Evolutionary conservation across 495 filamentous ascomycete genomes (phyloP), one percentile per base, ranked within the genome.

Genomic region (Annulohypoxylon nitens): DNA sequence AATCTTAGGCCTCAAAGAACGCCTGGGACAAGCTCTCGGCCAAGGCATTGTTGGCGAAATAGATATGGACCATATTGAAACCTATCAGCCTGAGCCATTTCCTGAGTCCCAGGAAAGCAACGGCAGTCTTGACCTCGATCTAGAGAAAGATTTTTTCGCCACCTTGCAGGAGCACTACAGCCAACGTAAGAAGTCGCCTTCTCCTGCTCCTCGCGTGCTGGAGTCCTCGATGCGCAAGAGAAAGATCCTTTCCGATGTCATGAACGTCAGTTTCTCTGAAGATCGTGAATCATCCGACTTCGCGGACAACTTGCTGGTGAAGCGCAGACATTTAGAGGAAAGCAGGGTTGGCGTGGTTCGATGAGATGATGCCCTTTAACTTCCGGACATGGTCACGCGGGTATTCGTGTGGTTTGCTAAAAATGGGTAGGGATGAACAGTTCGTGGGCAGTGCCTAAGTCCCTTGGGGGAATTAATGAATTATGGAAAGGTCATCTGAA

Each of bases 1-100:
- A 3, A 69, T 85, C 25, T 68, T 85, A 3, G 84, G 83, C 7
- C 75, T 86, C n/a, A 84, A 83, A 54, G 84, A 86, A 69, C 81
- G 84, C 2, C 75, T 86, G 1, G 80, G 81, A 59, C 78, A 79
- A 58, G 84, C 84, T 9, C 79, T 86, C 1, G 83, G 84, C 14
- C 57, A 57, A 11, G 80, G 83, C 12, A 62, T 85, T 41, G 80
- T 82, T 9, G 80, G 82, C 8, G 73, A 81, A 6, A 70, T 79
- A 1, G 80, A 84, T 58, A 62, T 69, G 0, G 58, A 75, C 1
- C 25, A 64, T 20, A 84, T 86, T 14, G 79, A 79, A n/a, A 78
- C 78, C 0, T 85, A 78, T 69, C 74, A 79, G 16, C 45, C 67
- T 2, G 62, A 79, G 0, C 4, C 12, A 12, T 0, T 1, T 2